These are phyloP conservation scores for Aspergillus jensenii DNA, from an alignment of 2,329 filamentous ascomycete genomes.

Conservation along the genomic window DNA sequence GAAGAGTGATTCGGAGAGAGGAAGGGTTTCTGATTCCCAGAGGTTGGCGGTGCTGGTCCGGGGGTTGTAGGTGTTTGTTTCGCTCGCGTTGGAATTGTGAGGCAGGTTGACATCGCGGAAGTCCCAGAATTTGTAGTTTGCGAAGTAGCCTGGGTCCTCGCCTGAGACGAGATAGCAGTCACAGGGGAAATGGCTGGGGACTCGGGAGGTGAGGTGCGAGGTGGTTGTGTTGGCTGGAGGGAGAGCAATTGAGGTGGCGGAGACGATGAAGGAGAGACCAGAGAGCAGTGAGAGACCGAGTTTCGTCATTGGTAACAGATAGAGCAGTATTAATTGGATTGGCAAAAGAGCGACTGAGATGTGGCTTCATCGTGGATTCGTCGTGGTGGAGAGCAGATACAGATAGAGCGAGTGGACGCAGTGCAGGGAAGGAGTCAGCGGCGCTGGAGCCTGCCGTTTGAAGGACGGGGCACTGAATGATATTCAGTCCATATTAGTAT, in stretches of 20 bases:
- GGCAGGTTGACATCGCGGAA: conserved; percentile 46
- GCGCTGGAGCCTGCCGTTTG: neutral
- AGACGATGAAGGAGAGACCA: conserved; percentile 1
- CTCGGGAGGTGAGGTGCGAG: neutral
- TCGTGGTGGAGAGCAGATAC: neutral
- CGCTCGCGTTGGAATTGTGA: neutral
- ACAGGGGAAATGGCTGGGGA: conserved; percentile 20
- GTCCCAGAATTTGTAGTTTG: conserved; percentile 53
- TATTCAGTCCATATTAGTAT: too few relatives aligned
- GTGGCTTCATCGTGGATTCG: neutral
- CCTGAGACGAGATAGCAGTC: conserved; percentile 50
- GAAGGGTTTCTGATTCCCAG: conserved; percentile 21
- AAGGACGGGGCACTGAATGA: too few relatives aligned
- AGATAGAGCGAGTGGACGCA: neutral
- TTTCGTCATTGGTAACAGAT: conserved; percentile 3
- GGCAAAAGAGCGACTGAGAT: neutral
- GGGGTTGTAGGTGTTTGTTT: neutral
- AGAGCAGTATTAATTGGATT: neutral
- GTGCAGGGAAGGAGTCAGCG: neutral
- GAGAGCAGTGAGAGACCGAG: conserved; percentile 2
- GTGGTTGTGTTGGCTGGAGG: neutral
- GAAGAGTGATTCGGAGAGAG: conserved; percentile 34
- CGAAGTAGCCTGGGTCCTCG: conserved; percentile 47
- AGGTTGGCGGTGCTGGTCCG: neutral
- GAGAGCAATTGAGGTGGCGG: neutral